A percentile compares a stretch with the other conserved stretches of the same genome.
These are phyloP conservation scores for Ogataea naganishii DNA, from an alignment of 805 yeast species.

Conservation along the genomic window DNA sequence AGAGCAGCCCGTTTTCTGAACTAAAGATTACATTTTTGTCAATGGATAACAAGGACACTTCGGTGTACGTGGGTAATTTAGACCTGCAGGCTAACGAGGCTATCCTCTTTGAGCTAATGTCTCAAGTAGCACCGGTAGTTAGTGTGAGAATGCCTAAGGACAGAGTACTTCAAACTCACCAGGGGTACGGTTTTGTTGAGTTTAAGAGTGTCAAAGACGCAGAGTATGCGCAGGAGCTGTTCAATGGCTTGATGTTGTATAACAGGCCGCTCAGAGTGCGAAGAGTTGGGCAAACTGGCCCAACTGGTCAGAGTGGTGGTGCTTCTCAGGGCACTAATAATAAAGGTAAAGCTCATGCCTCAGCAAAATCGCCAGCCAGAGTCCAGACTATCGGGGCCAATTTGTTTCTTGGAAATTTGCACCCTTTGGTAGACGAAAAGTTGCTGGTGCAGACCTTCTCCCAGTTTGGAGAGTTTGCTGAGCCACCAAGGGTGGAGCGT, in stretches of 20 bases:
- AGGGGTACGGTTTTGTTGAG: slow-evolving; percentile 86
- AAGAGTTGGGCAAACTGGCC: slow-evolving; percentile 28
- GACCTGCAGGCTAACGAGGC: slow-evolving; percentile 68
- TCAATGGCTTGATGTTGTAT: slow-evolving; percentile 53
- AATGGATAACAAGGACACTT: slow-evolving; percentile 53
- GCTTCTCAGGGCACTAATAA: slow-evolving; percentile 3
- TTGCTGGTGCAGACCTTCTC: slow-evolving; percentile 49
- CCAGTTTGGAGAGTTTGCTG: slow-evolving; percentile 56
- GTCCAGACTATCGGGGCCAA: slow-evolving; percentile 37
- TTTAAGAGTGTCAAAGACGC: slow-evolving; percentile 53
- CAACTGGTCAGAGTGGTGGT: no score
- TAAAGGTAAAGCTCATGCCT: no score
- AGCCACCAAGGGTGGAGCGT: slow-evolving; percentile 40
- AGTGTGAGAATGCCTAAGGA: slow-evolving; percentile 74
- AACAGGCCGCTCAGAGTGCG: slow-evolving; percentile 55
- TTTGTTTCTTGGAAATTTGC: slow-evolving; percentile 51
- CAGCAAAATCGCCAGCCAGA: not conserved
- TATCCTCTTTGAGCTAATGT: slow-evolving; percentile 69
- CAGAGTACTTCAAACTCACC: slow-evolving; percentile 57
- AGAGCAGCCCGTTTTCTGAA: no score
- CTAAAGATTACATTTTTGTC: no score
- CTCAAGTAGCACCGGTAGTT: slow-evolving; percentile 76
- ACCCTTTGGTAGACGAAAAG: slow-evolving; percentile 54
- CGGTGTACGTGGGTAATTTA: slow-evolving; percentile 76
- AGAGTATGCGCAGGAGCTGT: slow-evolving; percentile 53